phyloP scores from a whole-genome alignment of 116 monocot species.

The Papilionanthe hybrid region DNA sequence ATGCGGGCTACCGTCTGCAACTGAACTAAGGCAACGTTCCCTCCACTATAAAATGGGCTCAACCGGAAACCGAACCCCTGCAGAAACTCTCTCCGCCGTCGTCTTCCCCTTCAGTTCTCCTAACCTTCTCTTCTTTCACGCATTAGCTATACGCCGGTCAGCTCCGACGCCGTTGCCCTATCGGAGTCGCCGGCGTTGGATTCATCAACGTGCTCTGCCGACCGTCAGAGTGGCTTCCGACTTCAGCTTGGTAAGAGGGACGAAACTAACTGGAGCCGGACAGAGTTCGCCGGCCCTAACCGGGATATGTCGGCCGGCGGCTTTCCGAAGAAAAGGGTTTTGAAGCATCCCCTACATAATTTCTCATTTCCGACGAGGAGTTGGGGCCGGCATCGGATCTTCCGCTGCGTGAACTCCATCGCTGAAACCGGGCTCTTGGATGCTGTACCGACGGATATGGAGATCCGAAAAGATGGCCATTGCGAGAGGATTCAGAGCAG shows the following conservation, averaged over 20 bases:
- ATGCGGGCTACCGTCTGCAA: too few relatives aligned
- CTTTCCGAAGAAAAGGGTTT: not conserved
- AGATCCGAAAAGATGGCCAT: not conserved
- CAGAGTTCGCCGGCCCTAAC: not conserved
- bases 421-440: slow-evolving; percentile 14
- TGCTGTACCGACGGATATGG: slow-evolving; percentile 24
- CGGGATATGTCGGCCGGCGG: not conserved
- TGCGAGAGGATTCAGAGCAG: not conserved
- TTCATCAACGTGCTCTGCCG: not conserved
- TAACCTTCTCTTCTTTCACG: too few relatives aligned
- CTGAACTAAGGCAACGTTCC: too few relatives aligned
- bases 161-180: too few relatives aligned
- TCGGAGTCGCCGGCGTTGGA: too few relatives aligned
- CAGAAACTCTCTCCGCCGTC: not conserved
- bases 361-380: slow-evolving; percentile 36
- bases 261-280: not conserved
- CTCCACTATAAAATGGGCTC: too few relatives aligned
- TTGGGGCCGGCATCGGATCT: slow-evolving; percentile 38
- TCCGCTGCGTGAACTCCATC: slow-evolving; percentile 36
- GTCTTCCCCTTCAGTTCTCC: not conserved
- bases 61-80: too few relatives aligned
- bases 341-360: slow-evolving; percentile 28
- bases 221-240: not conserved
- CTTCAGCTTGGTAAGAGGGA: not conserved
- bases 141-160: too few relatives aligned